Evolutionary conservation across 2,329 filamentous ascomycete genomes (phyloP), one percentile per base, ranked within the genome.

Genomic region (Talaromyces pinophilus): DNA sequence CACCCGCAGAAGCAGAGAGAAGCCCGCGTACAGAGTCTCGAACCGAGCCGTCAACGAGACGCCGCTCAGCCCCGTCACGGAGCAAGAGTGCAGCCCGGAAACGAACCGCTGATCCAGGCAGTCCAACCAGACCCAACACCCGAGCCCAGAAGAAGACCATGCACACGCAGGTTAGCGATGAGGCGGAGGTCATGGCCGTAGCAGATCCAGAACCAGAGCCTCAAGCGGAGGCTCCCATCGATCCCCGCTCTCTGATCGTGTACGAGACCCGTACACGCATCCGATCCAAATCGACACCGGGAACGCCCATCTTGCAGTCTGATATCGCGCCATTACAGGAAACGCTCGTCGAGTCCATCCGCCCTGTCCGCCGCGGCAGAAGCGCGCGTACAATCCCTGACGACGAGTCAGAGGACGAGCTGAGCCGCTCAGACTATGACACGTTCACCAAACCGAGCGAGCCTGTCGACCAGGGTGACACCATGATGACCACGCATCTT

Each of bases 11-110:
- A 62, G 59, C 59, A 2, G 59, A 50, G 8, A 17, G 59, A 2
- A 62, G 59, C 13, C 42, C 59, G 10, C 40, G 30, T 2, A 28
- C 25, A 0, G 7, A 17, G 10, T 10, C 40, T 3, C 22, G 25
- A 19, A 15, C 7, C 0, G 10, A 42, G 10, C 7, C 42, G 0
- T 25, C 46, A 5, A 28, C 11, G 3, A 13, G 46, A 35, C 40
- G 22, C 2, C 42, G 59, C 42, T 28, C 59, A 19, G 59, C 42
- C 10, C 42, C 15, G 15, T 62, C 42, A 33, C 59, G 59, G 5
- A 62, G 59, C 42, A 62, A 62, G 44, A 62, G 59, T 7, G 13
- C 40, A 11, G 40, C 42, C 0, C 22, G 42, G 6, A 62, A 62
- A 15, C 25, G 42, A 1, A 44, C 28, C 2, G 42, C 59, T 2